These are phyloP conservation scores for Ogataea neopini DNA, from an alignment of 805 yeast genomes.

Conservation along the genomic window DNA sequence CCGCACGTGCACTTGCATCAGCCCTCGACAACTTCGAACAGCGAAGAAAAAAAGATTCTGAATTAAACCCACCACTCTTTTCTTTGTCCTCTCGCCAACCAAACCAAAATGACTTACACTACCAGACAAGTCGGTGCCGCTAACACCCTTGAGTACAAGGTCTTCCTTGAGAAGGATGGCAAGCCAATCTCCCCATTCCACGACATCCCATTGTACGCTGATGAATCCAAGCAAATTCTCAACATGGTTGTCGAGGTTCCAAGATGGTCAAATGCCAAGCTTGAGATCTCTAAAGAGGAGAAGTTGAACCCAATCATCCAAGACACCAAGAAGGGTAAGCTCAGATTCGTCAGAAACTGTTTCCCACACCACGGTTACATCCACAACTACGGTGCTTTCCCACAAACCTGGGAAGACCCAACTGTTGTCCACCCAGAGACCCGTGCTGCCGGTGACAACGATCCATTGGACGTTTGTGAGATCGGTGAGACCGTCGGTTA, in stretches of 20 bases:
- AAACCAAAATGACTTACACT: slow-evolving; percentile 62
- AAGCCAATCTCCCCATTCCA: slow-evolving; percentile 96
- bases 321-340: slow-evolving; percentile 96
- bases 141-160: slow-evolving; percentile 91
- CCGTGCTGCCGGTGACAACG: slow-evolving; percentile 75
- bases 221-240: slow-evolving; percentile 83
- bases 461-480: slow-evolving; percentile 84
- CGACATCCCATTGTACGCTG: slow-evolving; percentile 89
- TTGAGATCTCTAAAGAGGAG: slow-evolving; percentile 87
- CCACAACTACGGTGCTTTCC: slow-evolving; percentile 98
- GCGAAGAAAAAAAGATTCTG: slow-evolving; percentile 7
- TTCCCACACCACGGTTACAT: slow-evolving; percentile 99
- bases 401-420: slow-evolving; percentile 89
- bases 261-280: slow-evolving; percentile 97
- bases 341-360: slow-evolving; percentile 94
- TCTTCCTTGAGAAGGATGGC: slow-evolving; percentile 89
- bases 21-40: neutral
- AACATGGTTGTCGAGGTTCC: slow-evolving; percentile 91
- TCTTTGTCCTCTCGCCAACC: neutral
- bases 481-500: slow-evolving; percentile 67
- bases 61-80: neutral
- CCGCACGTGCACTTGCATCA: neutral
- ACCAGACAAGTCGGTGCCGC: slow-evolving; percentile 95
- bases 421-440: slow-evolving; percentile 63
- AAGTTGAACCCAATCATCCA: slow-evolving; percentile 91